Evolutionary conservation across 1,139 yeast genomes (phyloP).

Genomic region (Candida sp.): DNA sequence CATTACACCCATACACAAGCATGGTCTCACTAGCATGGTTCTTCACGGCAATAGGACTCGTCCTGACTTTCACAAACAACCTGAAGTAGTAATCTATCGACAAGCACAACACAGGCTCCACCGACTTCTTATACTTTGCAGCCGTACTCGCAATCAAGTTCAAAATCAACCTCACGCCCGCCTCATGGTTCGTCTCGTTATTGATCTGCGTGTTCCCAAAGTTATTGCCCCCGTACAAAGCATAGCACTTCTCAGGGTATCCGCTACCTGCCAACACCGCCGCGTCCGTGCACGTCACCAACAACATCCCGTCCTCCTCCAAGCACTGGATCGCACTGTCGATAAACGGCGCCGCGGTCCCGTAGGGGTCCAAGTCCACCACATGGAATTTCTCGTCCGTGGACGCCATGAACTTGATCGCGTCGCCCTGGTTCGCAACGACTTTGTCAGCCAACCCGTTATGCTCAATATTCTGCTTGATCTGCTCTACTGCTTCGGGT

Average conservation of each 20-base stretch:
- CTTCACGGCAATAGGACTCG: constrained; percentile 84
- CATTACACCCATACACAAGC: constrained; percentile 83
- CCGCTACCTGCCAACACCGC: constrained; percentile 96
- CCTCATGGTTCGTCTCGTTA: constrained; percentile 89
- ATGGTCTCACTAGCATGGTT: constrained; percentile 74
- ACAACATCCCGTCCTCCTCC: constrained; percentile 79
- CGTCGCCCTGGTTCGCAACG: constrained; percentile 80
- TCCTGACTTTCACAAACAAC: constrained; percentile 74
- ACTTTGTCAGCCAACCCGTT: constrained; percentile 63
- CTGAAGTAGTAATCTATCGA: constrained; percentile 95
- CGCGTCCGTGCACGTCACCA: constrained; percentile 95
- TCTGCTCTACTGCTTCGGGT: constrained; percentile 85
- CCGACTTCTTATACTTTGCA: constrained; percentile 83
- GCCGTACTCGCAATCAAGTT: constrained; percentile 81
- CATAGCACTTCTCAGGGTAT: constrained; percentile 96
- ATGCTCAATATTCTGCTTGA: constrained; percentile 68
- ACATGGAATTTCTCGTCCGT: constrained; percentile 66
- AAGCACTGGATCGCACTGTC: constrained; percentile 88
- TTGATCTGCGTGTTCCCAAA: constrained; percentile 78
- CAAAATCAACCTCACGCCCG: constrained; percentile 85
- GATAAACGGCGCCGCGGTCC: constrained; percentile 94
- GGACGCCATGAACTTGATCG: constrained; percentile 71
- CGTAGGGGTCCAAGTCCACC: constrained; percentile 96
- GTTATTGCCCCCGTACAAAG: constrained; percentile 79
- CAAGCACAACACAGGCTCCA: constrained; percentile 84